phyloP scores from a whole-genome alignment of 208 protist genomes.

The Leishmania guyanensis region DNA sequence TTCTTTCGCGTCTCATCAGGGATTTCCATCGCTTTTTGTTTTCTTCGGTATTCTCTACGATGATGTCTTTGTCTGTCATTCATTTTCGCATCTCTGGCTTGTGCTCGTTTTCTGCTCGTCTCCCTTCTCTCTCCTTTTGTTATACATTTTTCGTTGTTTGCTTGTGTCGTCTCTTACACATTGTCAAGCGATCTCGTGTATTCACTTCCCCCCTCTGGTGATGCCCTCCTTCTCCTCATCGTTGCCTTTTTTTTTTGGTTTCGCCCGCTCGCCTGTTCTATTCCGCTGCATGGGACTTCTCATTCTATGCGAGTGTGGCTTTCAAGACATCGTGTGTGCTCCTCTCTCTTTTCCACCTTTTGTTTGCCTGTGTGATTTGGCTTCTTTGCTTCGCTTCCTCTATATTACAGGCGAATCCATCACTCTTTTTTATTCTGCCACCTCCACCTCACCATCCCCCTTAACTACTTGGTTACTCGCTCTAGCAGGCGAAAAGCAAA shows the following conservation, averaged over 20 bases:
- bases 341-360: background rate
- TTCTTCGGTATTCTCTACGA: background rate
- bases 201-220: background rate
- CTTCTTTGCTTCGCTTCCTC: too few relatives aligned
- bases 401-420: too few relatives aligned
- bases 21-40: background rate
- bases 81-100: conserved; percentile 4
- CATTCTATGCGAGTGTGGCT: background rate
- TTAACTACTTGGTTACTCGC: too few relatives aligned
- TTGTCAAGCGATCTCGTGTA: background rate
- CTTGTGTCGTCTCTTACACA: conserved; percentile 1
- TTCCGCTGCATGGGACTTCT: background rate
- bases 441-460: background rate
- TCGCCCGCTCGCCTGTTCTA: background rate
- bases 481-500: too few relatives aligned
- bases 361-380: background rate
- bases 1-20: background rate
- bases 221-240: background rate
- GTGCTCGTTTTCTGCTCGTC: conserved; percentile 14
- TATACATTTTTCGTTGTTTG: background rate
- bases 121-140: background rate
- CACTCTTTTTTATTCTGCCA: background rate
- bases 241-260: conserved; percentile 6
- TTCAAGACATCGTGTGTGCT: background rate
- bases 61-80: background rate